These are phyloP conservation scores for Lasiosphaeriaceae sp. DNA, from an alignment of 495 filamentous ascomycete species.

Conservation along the genomic window DNA sequence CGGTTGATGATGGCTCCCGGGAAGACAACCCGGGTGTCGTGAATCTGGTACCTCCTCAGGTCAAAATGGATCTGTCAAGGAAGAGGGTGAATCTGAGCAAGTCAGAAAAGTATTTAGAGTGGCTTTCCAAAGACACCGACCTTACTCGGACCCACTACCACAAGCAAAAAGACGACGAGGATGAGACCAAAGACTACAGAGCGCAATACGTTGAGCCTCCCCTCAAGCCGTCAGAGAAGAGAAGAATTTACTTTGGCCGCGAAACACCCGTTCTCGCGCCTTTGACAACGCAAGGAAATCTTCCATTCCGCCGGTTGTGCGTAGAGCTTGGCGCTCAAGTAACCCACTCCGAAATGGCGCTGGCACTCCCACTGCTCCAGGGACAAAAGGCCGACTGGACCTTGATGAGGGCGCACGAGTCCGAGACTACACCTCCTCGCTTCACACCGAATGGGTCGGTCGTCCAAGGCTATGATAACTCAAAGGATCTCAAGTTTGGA, in stretches of 20 bases:
- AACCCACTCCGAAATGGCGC: constrained; percentile 98
- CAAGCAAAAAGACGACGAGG: constrained; percentile 40
- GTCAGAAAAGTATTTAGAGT: constrained; percentile 70
- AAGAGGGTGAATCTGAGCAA: constrained; percentile 63
- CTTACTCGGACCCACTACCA: constrained; percentile 49
- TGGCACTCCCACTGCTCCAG: constrained; percentile 86
- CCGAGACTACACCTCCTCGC: constrained; percentile 66
- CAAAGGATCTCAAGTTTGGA: constrained; percentile 80
- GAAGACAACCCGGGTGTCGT: constrained; percentile 51
- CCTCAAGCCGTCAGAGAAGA: constrained; percentile 85
- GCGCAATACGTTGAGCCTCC: constrained; percentile 81
- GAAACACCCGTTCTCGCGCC: constrained; percentile 91
- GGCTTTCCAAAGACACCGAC: constrained; percentile 60
- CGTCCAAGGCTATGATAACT: constrained; percentile 72
- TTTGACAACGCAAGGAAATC: constrained; percentile 87
- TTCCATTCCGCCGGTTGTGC: constrained; percentile 94
- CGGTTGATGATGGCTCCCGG: constrained; percentile 21
- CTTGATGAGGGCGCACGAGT: constrained; percentile 81
- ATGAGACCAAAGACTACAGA: constrained; percentile 60
- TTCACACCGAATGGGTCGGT: constrained; percentile 43
- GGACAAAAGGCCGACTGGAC: constrained; percentile 92
- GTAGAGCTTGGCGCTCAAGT: constrained; percentile 82
- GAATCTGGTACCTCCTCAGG: constrained; percentile 63
- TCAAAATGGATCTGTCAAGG: constrained; percentile 67
- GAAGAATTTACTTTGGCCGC: constrained; percentile 84